A percentile compares a stretch with the other conserved stretches of the same genome.
Evolutionary conservation across 441 rosid species (phyloP).

Genomic region (Flueggea neowawraea): DNA sequence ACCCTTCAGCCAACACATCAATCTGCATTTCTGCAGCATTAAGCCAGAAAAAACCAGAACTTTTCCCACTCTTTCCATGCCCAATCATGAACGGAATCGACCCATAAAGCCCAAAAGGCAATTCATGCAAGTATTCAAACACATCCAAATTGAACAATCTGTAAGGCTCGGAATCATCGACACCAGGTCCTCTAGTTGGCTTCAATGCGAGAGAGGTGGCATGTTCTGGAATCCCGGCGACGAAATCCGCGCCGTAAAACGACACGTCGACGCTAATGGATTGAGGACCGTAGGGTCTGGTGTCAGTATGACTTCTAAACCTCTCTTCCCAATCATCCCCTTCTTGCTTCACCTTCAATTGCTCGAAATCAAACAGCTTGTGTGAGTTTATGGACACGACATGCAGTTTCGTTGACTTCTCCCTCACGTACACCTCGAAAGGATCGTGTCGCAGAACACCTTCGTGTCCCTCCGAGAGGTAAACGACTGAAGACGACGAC

Average conservation of each 20-base stretch:
- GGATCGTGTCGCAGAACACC: constrained; percentile 86
- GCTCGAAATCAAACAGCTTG: constrained; percentile 91
- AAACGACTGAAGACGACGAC: constrained; percentile 54
- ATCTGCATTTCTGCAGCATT: constrained; percentile 99
- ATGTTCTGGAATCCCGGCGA: constrained; percentile 90
- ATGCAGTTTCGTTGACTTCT: constrained; percentile 40
- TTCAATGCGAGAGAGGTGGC: constrained; percentile 85
- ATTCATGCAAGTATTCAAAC: constrained; percentile 78
- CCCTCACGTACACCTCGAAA: constrained; percentile 77
- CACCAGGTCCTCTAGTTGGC: constrained; percentile 91
- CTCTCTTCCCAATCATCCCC: constrained; percentile 90
- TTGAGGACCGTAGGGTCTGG: constrained; percentile 84
- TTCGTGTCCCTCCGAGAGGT: constrained; percentile 66
- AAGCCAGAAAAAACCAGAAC: constrained; percentile 92
- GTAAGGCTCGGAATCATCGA: constrained; percentile 88
- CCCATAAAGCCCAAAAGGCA: constrained; percentile 96
- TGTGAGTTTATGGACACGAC: constrained; percentile 77
- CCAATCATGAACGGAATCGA: constrained; percentile 93
- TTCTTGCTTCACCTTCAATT: constrained; percentile 59
- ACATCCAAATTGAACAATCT: constrained; percentile 92
- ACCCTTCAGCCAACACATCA: constrained; percentile 85
- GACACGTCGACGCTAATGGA: constrained; percentile 96
- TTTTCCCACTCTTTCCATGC: constrained; percentile 73
- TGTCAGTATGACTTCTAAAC: constrained; percentile 75
- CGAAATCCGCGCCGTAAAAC: constrained; percentile 81